A percentile compares a stretch with the other conserved stretches of the same genome.
phyloP scores from a whole-genome alignment of 306 rosid species.

The Medicago ruthenica region DNA sequence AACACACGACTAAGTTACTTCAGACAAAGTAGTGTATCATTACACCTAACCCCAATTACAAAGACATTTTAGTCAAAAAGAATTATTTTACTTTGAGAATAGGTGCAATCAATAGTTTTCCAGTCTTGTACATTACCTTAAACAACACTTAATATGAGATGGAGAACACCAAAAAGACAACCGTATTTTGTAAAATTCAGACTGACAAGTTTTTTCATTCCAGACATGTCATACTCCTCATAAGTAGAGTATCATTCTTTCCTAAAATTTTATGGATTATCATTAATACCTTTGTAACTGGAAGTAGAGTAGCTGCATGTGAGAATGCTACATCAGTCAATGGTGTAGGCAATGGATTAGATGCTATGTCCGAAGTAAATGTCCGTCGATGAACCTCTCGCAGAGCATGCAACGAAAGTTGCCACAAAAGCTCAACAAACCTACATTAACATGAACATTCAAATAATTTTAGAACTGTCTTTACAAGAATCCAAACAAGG shows the following conservation, averaged over 20 bases:
- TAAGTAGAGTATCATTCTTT: slow-evolving; percentile 11
- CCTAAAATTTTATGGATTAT: neutral
- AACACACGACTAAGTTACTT: slow-evolving; percentile 37
- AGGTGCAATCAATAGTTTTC: neutral
- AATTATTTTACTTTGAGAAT: neutral
- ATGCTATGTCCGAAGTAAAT: slow-evolving; percentile 82
- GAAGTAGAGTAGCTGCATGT: slow-evolving; percentile 97
- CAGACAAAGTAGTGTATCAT: slow-evolving; percentile 35
- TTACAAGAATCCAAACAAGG: slow-evolving; percentile 15
- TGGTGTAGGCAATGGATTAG: slow-evolving; percentile 91
- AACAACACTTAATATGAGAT: neutral
- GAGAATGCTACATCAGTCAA: slow-evolving; percentile 98
- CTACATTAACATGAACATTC: slow-evolving; percentile 52
- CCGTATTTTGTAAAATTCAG: slow-evolving; percentile 2
- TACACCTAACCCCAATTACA: slow-evolving; percentile 3
- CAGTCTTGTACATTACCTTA: neutral
- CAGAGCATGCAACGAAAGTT: slow-evolving; percentile 98
- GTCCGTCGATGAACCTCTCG: slow-evolving; percentile 96
- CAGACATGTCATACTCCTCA: slow-evolving; percentile 35
- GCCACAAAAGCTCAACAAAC: slow-evolving; percentile 99
- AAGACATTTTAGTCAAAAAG: neutral
- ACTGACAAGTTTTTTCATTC: slow-evolving; percentile 8
- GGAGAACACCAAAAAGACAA: neutral
- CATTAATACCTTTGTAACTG: slow-evolving; percentile 86
- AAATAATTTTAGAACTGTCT: slow-evolving; percentile 25